Base-by-base conservation (phyloP, 225 moss, liverwort and hornwort genomes). In the Lunularia cruciata region DNA sequence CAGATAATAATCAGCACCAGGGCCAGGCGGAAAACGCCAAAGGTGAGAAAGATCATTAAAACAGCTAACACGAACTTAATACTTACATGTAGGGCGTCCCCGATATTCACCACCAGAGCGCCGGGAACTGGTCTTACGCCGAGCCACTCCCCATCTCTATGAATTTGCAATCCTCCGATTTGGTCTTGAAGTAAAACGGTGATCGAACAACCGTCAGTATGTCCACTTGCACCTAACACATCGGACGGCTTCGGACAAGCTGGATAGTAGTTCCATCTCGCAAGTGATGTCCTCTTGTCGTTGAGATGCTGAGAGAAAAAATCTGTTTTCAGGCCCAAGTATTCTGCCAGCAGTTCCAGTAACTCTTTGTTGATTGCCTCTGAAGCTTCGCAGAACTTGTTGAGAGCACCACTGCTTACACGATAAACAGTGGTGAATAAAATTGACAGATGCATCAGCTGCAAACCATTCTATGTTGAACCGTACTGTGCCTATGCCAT, bases 101-200 rank as follows among this genome's bases (percentile, higher is more conserved):
- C 77, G 2, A 77, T 36, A 12, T 77, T 77, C 14, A 77, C 65
- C 3, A 72, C 77, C 4, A 77, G 14, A 7, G 77, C 71, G 3
- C 77, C 77, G 8, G 57, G 48, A 5, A 65, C 49, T 25, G 77
- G 77, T 57, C 51, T 77, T 32, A 77, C 51, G 19, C 47, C 65
- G 13, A 72, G 12, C 77, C 77, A 77, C 15, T 23, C 14, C 14
- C 65, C 72, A 26, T 77, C 72, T 16, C 70, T 55, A 16, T 23
- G 25, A 42, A 77, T 67, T 37, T 77, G 71, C n/a, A 77, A 61
- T 33, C 77, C 77, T 22, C 77, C 77, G 3, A 77, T 49, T 16
- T 32, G 23, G 37, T 59, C 48, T 57, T 77, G 77, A 1, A 49
- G 51, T n/a, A 77, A 43, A 26, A 77, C 16, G 0, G 77, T 72